A percentile compares a stretch with the other conserved stretches of the same genome.
Evolutionary conservation across 352 stramenopile species (phyloP).

Genomic region (Phytophthora vignae): DNA sequence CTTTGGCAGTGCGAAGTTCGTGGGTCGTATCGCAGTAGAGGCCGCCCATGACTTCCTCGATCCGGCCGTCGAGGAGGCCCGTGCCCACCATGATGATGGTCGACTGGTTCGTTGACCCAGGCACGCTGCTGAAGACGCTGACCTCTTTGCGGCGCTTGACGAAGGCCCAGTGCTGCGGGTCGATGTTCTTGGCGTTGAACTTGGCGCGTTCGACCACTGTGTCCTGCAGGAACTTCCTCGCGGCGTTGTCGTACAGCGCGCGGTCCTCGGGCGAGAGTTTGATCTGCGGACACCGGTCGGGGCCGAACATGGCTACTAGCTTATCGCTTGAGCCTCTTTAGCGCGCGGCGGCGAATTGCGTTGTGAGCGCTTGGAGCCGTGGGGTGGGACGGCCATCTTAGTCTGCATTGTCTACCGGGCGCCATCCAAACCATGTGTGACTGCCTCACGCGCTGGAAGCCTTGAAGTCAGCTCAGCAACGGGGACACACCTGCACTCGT

Average conservation of each 20-base stretch:
- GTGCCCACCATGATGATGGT: conserved; percentile 44
- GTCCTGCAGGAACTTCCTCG: conserved; percentile 36
- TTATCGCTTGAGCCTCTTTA: background rate
- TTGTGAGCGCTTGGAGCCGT: conserved; percentile 11
- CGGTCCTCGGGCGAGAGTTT: conserved; percentile 28
- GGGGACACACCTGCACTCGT: background rate
- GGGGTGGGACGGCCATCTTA: conserved; percentile 20
- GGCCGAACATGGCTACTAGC: conserved; percentile 17
- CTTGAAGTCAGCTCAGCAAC: conserved; percentile 13
- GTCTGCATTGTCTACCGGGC: conserved; percentile 16
- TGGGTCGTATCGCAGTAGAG: conserved; percentile 57
- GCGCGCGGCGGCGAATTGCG: conserved; percentile 18
- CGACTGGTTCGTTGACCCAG: conserved; percentile 34
- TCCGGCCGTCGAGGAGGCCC: conserved; percentile 31
- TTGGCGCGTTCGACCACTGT: conserved; percentile 36
- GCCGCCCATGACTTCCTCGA: conserved; percentile 54
- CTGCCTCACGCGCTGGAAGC: conserved; percentile 15
- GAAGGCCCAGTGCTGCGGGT: conserved; percentile 40
- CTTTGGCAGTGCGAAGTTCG: conserved; percentile 43
- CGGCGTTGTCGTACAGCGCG: conserved; percentile 35
- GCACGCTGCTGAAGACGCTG: conserved; percentile 46
- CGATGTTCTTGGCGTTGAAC: conserved; percentile 40
- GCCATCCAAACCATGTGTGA: conserved; percentile 4
- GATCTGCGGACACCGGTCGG: conserved; percentile 42
- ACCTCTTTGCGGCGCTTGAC: conserved; percentile 41